Conservation (phyloP, 495 filamentous ascomycete genomes). For the Xylaria intraflava region DNA sequence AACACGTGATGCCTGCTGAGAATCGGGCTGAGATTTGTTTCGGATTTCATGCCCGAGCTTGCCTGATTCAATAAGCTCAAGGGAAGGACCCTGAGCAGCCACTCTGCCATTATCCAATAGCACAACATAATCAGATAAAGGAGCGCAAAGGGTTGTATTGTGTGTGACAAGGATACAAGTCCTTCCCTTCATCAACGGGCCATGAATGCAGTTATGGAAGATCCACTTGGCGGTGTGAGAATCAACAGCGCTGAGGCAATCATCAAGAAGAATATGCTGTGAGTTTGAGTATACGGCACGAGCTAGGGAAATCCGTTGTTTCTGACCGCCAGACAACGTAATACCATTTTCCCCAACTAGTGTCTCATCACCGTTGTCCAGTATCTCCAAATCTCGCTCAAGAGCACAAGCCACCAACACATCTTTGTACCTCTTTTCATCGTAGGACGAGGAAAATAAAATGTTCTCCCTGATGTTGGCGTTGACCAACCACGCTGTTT, state of each 20-base stretch:
- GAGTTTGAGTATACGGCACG: slow-evolving; percentile 90
- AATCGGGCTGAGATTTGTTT: slow-evolving; percentile 60
- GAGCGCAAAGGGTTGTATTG: slow-evolving; percentile 79
- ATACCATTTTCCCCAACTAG: slow-evolving; percentile 97
- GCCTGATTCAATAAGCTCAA: slow-evolving; percentile 74
- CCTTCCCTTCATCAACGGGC: slow-evolving; percentile 77
- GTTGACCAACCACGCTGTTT: slow-evolving; percentile 97
- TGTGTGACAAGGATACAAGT: slow-evolving; percentile 98
- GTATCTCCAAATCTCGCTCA: slow-evolving; percentile 83
- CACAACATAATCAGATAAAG: slow-evolving; percentile 70
- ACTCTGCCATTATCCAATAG: slow-evolving; percentile 83
- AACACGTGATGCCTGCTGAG: slow-evolving; percentile 56
- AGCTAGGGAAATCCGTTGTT: slow-evolving; percentile 93
- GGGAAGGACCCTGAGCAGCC: slow-evolving; percentile 63
- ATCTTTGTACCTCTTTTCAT: slow-evolving; percentile 77
- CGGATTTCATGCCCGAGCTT: slow-evolving; percentile 76
- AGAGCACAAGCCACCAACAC: slow-evolving; percentile 91
- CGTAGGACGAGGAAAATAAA: slow-evolving; percentile 75
- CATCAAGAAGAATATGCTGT: slow-evolving; percentile 83
- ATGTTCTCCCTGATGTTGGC: slow-evolving; percentile 96
- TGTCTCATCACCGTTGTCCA: slow-evolving; percentile 89
- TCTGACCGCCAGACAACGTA: slow-evolving; percentile 92
- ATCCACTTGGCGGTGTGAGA: slow-evolving; percentile 99
- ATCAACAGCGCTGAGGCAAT: slow-evolving; percentile 97
- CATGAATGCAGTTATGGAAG: slow-evolving; percentile 84